Base-by-base conservation (phyloP, 78 protist genomes). In the Pelomyxa schiedti region DNA sequence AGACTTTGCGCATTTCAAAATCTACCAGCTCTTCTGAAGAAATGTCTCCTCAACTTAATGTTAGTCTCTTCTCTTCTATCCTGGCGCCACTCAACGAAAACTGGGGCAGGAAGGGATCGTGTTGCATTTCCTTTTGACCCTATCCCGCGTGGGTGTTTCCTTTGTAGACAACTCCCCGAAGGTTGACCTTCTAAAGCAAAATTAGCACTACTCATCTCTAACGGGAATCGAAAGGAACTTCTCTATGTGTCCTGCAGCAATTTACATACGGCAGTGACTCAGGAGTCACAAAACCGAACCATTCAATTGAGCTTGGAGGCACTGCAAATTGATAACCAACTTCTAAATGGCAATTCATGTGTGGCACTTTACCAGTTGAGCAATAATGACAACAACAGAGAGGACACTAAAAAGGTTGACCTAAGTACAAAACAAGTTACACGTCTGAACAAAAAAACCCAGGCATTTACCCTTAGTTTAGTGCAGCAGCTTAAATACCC, bases 321-420 rank as follows among this genome's bases (percentile, higher is more conserved):
- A 39, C 26, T 83, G 0, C 88, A 83, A 43, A 74, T 77, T 22
- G 88, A 83, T 69, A 81, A 83, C 43, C 88, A 83, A 72, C 26
- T 81, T 36, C 69, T 77, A 1, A 70, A 70, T 16, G 72, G 76
- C 42, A 22, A 43, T 9, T 32, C 39, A 42, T 42, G 73, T 72
- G 3, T 3, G 8, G 75, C 8, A 3, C 41, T 5, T 22, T 8
- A 37, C 36, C 41, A 76, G 37, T 32, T n/a, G 8, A 2, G 16
- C 6, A 63, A 0, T 43, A 69, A 5, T 32, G 58, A 26, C 36
- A 64, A 29, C 65, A 37, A 29, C 43, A 35, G n/a, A 30, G 69
- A 6, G 41, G 69, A 9, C 64, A 28, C 9, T 47, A 37, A 75
- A 41, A 38, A 71, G 38, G 58, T 9, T 58, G 22, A 41, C 30